Conservation (phyloP, 352 stramenopile genomes). For the Ophiocytium majus region DNA sequence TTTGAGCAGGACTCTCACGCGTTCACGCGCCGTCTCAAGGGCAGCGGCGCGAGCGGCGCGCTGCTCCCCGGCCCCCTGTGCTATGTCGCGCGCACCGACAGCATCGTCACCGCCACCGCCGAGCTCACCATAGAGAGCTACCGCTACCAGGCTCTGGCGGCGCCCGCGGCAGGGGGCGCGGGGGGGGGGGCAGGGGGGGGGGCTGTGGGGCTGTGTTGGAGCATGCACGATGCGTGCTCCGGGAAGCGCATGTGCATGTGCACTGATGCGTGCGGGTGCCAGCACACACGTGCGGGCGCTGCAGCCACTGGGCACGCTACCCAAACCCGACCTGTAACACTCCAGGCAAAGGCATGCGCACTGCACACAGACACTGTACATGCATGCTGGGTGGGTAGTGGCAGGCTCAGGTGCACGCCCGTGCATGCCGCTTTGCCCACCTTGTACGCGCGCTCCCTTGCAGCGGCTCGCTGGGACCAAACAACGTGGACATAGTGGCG, state of each 20-base stretch:
- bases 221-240: no score
- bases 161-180: neutral
- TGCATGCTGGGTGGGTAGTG: no score
- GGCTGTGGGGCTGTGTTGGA: constrained; percentile 26
- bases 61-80: constrained; percentile 74
- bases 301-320: no score
- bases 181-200: constrained; percentile 32
- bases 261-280: no score
- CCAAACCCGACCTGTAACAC: no score
- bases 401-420: no score
- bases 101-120: constrained; percentile 72
- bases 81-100: constrained; percentile 73
- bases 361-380: no score
- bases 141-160: constrained; percentile 68
- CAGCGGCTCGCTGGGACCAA: constrained; percentile 38
- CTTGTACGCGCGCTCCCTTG: constrained; percentile 28
- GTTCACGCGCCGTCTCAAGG: constrained; percentile 75
- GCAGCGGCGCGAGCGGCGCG: constrained; percentile 64
- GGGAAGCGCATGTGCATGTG: no score
- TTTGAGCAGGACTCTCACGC: constrained; percentile 82
- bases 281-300: no score
- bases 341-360: no score
- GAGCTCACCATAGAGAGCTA: constrained; percentile 80
- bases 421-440: constrained; percentile 74
- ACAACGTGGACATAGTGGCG: constrained; percentile 68